Base-by-base conservation (phyloP, 2,329 filamentous ascomycete species). In the Chaetomium olivaceum region DNA sequence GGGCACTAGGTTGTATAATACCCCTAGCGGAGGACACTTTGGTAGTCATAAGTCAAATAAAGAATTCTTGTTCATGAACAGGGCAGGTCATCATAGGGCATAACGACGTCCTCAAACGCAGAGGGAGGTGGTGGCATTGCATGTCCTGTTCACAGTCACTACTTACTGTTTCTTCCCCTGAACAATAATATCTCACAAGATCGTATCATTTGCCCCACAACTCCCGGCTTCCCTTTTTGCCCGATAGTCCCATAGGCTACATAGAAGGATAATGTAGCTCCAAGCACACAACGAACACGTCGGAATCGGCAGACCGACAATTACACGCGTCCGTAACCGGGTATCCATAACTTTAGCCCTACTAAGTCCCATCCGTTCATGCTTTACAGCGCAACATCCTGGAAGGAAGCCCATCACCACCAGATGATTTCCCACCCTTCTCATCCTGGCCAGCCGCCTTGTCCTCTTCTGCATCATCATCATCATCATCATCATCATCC, bases 361-460 rank as follows among this genome's bases (percentile, higher is more conserved):
- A 21, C 56, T n/a, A 48, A 1, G 36, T 14, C 25, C 25, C 16
- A 25, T 27, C 36, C 19, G 23, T 25, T 3, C 56, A 46, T 29
- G 19, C 25, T 48, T 48, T 79, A 89, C 71, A 89, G 77, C 67
- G 84, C 85, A 56, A 89, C 86, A 70, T 89, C 85, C 71, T 89
- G 86, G 75, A 89, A 89, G n/a, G 85, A 85, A 5, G 81, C 80
- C 83, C 82, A 68, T 87, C 85, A 21, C 79, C 85, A 21, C 79
- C 81, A 3, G 85, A 81, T 7, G 83, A 84, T 51, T 79, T 76
- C 19, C 79, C 77, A 0, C 79, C 76, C 68, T 80, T 82, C 56
- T 77, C 76, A 19, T 77, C 36, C 72, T 74, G 72, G 19, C 75
- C 31, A 5, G 46, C 58, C 6, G 46, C 46, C 48, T 61, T 52